Base-by-base conservation (phyloP, 768 basidiomycete genomes). In the Jaapia argillacea region DNA sequence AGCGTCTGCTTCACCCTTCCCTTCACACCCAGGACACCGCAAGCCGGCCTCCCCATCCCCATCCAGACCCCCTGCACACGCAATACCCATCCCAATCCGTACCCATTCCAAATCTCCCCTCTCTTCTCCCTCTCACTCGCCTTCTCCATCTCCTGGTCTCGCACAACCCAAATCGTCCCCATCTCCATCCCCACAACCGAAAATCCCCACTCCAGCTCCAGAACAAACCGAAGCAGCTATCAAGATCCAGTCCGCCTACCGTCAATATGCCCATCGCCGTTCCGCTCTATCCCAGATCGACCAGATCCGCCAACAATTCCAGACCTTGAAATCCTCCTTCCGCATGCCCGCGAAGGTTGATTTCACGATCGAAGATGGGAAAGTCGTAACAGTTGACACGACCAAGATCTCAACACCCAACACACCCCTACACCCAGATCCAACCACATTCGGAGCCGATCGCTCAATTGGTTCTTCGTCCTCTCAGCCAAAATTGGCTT, bases 401-500 rank as follows among this genome's bases (percentile, higher is more conserved):
- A 50, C 57, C 14, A 40, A 57, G 37, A 12, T 22, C 37, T 21
- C 10, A 7, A 7, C 37, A 21, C 37, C 20, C 21, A 7, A 7
- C 10, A 12, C 21, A 21, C 10, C 10, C 13, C 37, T 7, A 21
- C 7, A 21, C 37, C 13, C 10, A 21, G 37, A 38, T 21, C 13
- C 7, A 38, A n/a, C n/a, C n/a, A n/a, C n/a, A n/a, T n/a, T n/a
- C n/a, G n/a, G n/a, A n/a, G 47, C 5, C 18, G 51, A 3, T 51
- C 59, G 21, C 49, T 61, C 4, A 36, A 54, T 22, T 47, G 50
- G 4, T 45, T 50, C 28, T 47, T 51, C 27, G 44, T 39, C 28
- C 25, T 36, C 23, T 39, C 51, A 45, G 45, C 55, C 58, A 45
- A 71, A 71, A 54, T 70, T 88, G 26, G 74, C 77, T 3, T 88